Evolutionary conservation across 495 filamentous ascomycete species (phyloP), one percentile per base, ranked within the genome.

Genomic region (Xylaria grammica): DNA sequence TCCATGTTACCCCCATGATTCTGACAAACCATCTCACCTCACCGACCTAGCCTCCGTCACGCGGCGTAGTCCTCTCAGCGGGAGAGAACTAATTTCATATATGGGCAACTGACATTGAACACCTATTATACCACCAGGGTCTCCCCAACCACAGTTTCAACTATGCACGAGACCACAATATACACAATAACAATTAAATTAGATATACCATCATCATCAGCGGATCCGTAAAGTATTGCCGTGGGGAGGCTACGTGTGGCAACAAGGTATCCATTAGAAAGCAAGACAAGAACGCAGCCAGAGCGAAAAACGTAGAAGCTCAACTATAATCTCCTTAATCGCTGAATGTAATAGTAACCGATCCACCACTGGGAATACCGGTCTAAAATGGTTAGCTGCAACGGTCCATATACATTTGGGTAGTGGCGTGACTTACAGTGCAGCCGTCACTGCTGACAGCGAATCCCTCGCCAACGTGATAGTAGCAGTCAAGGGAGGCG

Each of bases 401-500:
- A 32, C n/a, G 42, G 7, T 51, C 10, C 27, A 36, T 3, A 11
- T 30, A 60, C 17, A n/a, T 49, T 4, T 19, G 17, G 27, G 26
- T 19, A 62, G 13, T 19, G 7, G 20, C 32, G 15, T 20, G 54
- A 82, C 84, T 77, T 82, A 92, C 90, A 64, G 90, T 92, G 84
- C 90, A 93, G 62, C 90, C 90, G 52, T 79, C 83, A 48, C 72
- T 60, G 48, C 82, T 77, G 65, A 81, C 86, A 44, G 81, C 81
- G 69, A 86, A 92, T 19, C 63, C 63, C 44, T 81, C 67, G 44
- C 91, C 91, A 63, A 86, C 80, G 63, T 87, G 82, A 69, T 92
- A 91, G 67, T 79, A 86, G 86, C 94, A 97, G 17, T 76, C 78
- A 42, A 85, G 87, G 65, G 78, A 85, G 26, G 91, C 77, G 70